Percentiles rank a stretch among this genome's conserved stretches.
phyloP scores from a whole-genome alignment of 371 early-diverging fungal genomes.

The Zychaea mexicana region DNA sequence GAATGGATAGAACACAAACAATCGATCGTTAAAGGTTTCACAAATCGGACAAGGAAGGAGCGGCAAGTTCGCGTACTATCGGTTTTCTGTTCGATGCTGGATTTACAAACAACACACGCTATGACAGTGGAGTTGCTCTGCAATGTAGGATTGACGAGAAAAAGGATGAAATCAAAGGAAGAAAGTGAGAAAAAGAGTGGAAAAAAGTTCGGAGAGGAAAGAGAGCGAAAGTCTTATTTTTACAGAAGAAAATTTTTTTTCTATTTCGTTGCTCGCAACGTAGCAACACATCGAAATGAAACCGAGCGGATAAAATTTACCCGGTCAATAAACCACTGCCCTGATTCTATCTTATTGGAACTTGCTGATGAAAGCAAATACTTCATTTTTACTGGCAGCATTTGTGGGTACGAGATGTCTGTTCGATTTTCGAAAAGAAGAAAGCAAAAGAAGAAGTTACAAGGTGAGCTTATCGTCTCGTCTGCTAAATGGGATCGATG shows the following conservation, averaged over 20 bases:
- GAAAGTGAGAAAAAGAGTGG: background rate
- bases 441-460: no score
- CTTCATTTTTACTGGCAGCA: slow-evolving; percentile 60
- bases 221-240: slow-evolving; percentile 3
- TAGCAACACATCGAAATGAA: background rate
- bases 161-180: background rate
- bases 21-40: slow-evolving; percentile 6
- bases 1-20: background rate
- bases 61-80: slow-evolving; percentile 1
- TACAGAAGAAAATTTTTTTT: slow-evolving; percentile 7
- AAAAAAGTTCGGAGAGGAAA: background rate
- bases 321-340: background rate
- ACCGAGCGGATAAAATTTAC: slow-evolving; percentile 2
- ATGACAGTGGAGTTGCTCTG: no score
- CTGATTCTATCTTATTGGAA: slow-evolving; percentile 14
- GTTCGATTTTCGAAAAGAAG: no score
- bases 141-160: background rate
- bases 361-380: slow-evolving; percentile 60
- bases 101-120: no score
- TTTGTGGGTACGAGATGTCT: slow-evolving; percentile 74
- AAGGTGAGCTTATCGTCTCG: no score
- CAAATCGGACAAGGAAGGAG: slow-evolving; percentile 6
- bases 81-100: background rate
- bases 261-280: background rate
- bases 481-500: no score